A percentile compares a stretch with the other conserved stretches of the same genome.
Conservation (phyloP, 306 rosid genomes). For the Corylus avellana region DNA sequence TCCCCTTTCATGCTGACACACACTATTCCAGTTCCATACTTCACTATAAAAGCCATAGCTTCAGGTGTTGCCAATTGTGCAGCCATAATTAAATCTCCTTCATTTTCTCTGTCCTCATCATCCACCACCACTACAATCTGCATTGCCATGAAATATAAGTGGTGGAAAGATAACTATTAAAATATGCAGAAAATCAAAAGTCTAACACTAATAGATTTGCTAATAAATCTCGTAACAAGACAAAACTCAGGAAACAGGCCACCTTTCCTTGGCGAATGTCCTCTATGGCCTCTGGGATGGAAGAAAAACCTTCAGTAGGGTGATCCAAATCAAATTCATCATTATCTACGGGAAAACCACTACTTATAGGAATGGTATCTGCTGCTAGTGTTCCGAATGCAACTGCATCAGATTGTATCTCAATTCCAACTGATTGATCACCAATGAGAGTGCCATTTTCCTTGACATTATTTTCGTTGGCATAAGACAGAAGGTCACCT, state of each 20-base stretch:
- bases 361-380: constrained; percentile 29
- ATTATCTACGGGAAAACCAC: constrained; percentile 44
- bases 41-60: constrained; percentile 94
- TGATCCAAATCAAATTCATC: constrained; percentile 63
- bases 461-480: constrained; percentile 34
- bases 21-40: constrained; percentile 86
- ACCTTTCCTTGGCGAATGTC: constrained; percentile 92
- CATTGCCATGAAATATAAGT: constrained; percentile 22
- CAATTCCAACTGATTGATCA: constrained; percentile 35
- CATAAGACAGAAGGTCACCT: constrained; percentile 51
- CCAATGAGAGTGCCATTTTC: constrained; percentile 19
- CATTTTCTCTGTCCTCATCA: constrained; percentile 90
- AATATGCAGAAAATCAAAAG: neutral
- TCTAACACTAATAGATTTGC: neutral
- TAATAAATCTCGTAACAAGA: constrained; percentile 6
- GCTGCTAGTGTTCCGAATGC: constrained; percentile 41
- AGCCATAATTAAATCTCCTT: constrained; percentile 93
- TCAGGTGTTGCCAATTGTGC: constrained; percentile 82
- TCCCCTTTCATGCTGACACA: constrained; percentile 83
- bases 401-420: constrained; percentile 43
- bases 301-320: constrained; percentile 76
- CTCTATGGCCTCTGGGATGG: constrained; percentile 78
- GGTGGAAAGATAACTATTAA: constrained; percentile 1
- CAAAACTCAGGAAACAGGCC: constrained; percentile 5
- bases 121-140: constrained; percentile 89